These are phyloP conservation scores for Trypanosoma congolense DNA, from an alignment of 208 protist genomes.

Conservation along the genomic window DNA sequence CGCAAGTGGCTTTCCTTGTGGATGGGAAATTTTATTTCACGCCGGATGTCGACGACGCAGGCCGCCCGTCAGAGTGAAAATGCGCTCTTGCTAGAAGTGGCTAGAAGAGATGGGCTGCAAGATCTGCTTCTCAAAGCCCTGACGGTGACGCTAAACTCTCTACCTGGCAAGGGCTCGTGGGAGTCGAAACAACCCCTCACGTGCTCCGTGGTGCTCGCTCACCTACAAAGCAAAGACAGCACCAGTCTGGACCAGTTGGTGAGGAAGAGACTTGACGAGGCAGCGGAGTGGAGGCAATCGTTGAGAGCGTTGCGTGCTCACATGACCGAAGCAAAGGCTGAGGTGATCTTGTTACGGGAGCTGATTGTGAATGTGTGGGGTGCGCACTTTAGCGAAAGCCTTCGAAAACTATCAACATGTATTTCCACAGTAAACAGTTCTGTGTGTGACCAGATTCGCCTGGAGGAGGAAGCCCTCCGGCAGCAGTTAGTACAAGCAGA, in stretches of 20 bases:
- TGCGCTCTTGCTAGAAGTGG: conserved; percentile 7
- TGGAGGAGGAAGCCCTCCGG: conserved; percentile 37
- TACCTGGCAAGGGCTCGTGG: not conserved
- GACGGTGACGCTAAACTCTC: not conserved
- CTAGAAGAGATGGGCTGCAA: conserved; percentile 9
- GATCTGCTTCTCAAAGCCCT: conserved; percentile 8
- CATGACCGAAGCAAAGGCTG: conserved; percentile 43
- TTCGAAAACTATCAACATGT: conserved; percentile 5
- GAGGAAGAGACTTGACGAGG: conserved; percentile 13
- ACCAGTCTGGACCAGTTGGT: conserved; percentile 27
- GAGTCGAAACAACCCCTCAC: not conserved
- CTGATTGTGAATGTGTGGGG: conserved; percentile 63
- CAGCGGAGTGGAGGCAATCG: conserved; percentile 58
- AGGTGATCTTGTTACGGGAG: conserved; percentile 45
- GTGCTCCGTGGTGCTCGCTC: conserved; percentile 4
- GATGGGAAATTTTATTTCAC: not conserved
- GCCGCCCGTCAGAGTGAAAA: conserved; percentile 1
- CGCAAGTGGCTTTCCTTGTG: conserved; percentile 5
- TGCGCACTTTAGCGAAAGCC: conserved; percentile 7
- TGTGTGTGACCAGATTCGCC: conserved; percentile 18
- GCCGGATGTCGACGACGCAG: not conserved
- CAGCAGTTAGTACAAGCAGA: conserved; percentile 39
- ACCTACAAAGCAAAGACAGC: conserved; percentile 13
- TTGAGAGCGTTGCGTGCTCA: conserved; percentile 28
- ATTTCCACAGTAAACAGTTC: not conserved